These are phyloP conservation scores for Aspergillus egyptiacus DNA, from an alignment of 495 filamentous ascomycete genomes.

Conservation along the genomic window DNA sequence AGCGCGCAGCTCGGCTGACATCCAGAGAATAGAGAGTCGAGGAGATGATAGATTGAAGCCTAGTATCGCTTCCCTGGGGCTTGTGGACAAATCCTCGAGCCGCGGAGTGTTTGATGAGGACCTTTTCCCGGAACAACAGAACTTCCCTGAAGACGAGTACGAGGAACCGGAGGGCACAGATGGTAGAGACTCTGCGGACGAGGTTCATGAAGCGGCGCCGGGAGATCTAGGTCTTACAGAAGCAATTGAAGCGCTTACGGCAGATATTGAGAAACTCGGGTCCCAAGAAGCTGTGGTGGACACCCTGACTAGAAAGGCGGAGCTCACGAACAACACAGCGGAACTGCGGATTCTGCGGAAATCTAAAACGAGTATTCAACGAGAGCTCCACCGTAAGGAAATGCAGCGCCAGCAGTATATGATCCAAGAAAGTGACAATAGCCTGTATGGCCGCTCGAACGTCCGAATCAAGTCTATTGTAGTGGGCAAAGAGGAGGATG, in stretches of 20 bases:
- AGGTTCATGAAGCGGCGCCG: constrained; percentile 89
- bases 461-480: constrained; percentile 88
- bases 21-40: constrained; percentile 32
- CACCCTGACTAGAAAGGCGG: constrained; percentile 86
- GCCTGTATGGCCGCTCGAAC: constrained; percentile 83
- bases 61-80: constrained; percentile 82
- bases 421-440: constrained; percentile 96
- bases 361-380: constrained; percentile 84
- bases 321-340: constrained; percentile 91
- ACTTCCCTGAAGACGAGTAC: constrained; percentile 77
- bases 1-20: constrained; percentile 53
- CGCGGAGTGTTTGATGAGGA: constrained; percentile 93
- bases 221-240: constrained; percentile 92
- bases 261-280: constrained; percentile 82
- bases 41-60: constrained; percentile 58
- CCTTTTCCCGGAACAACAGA: constrained; percentile 86
- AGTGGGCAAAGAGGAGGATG: constrained; percentile 85
- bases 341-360: constrained; percentile 91
- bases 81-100: constrained; percentile 72
- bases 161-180: constrained; percentile 60
- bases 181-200: constrained; percentile 63
- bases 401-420: constrained; percentile 96
- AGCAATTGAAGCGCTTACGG: constrained; percentile 75
- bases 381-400: constrained; percentile 90
- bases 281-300: constrained; percentile 89